Evolutionary conservation across 2,329 filamentous ascomycete genomes (phyloP).

Genomic region (Cladosporium sp.): DNA sequence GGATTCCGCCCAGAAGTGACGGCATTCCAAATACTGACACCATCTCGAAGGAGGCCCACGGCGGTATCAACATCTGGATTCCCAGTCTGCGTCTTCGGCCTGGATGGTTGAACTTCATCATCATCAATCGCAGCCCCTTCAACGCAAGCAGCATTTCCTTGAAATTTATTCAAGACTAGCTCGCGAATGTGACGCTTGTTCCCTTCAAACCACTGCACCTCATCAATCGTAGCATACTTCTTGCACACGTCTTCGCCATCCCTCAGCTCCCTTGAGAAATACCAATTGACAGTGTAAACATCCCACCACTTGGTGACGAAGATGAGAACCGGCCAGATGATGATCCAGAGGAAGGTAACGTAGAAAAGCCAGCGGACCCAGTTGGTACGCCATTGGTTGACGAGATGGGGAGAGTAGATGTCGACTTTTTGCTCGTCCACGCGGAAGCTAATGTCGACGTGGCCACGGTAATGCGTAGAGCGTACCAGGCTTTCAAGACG

Average conservation of each 20-base stretch:
- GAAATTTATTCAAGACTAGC: conserved; percentile 51
- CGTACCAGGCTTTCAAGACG: conserved; percentile 55
- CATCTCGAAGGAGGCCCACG: conserved; percentile 22
- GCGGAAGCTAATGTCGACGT: conserved; percentile 56
- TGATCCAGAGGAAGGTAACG: conserved; percentile 62
- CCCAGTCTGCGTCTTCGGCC: conserved; percentile 1
- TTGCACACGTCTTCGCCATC: conserved; percentile 20
- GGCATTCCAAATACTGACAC: conserved; percentile 23
- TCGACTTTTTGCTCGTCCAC: conserved; percentile 53
- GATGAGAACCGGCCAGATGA: conserved; percentile 67
- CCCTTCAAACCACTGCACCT: conserved; percentile 56
- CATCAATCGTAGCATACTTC: conserved; percentile 48
- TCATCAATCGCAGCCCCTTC: background rate
- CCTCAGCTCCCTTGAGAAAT: conserved; percentile 40
- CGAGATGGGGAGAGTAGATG: conserved; percentile 57
- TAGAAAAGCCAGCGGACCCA: conserved; percentile 64
- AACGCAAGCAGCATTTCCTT: no score
- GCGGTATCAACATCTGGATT: conserved; percentile 23
- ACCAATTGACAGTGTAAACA: conserved; percentile 62
- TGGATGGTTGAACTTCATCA: conserved; percentile 32
- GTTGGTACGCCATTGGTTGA: conserved; percentile 62
- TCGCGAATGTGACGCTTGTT: conserved; percentile 58
- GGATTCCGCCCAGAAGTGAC: conserved; percentile 4
- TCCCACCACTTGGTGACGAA: conserved; percentile 64
- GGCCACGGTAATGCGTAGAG: conserved; percentile 63